Evolutionary conservation across 345 rosid species (phyloP), one percentile per base, ranked within the genome.

Genomic region (Populus alba): DNA sequence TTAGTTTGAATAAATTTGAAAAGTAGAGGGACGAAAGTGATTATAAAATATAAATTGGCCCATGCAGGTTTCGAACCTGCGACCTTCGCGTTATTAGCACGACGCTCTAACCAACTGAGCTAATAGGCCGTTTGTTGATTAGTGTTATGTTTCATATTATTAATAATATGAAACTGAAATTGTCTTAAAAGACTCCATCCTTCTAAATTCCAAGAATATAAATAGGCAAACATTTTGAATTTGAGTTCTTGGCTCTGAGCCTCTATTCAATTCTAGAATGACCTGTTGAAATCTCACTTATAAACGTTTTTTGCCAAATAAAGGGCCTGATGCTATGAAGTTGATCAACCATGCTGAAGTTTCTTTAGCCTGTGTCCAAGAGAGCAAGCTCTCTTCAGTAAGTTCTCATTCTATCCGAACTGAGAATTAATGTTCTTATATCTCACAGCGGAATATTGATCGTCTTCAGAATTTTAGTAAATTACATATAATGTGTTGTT

Each of bases 321-420:
- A 88, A 96, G 98, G 99, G 22, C 85, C 95, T 53, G 88, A 92
- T 77, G 99, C 97, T 18, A 97, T 96, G 75, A 98, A 92, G 85
- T 96, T 94, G 82, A 86, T 94, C 57, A 96, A 96, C 75, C 99
- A 96, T 68, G 98, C 99, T 5, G 97, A 94, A 86, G 87, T 96
- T 84, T 90, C 97, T 0, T 71, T 94, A 10, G 92, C 87, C 25
- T 89, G 92, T 70, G 97, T 88, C 75, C 98, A 96, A 81, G 92
- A 89, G 86, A 96, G 81, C 87, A 86, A 89, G 81, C 87, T 96
- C 73, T 81, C 97, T 63, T 79, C 97, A 39, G 99, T 96, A 85
- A 71, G 92, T 86, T 68, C n/a, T 5, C 61, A 59, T 17, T 31
- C 20, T 39, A 5, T 51, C 15, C 8, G 17, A 53, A 4, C n/a